Evolutionary conservation across 2,329 filamentous ascomycete genomes (phyloP).

Genomic region (Botryosphaeria dothidea): DNA sequence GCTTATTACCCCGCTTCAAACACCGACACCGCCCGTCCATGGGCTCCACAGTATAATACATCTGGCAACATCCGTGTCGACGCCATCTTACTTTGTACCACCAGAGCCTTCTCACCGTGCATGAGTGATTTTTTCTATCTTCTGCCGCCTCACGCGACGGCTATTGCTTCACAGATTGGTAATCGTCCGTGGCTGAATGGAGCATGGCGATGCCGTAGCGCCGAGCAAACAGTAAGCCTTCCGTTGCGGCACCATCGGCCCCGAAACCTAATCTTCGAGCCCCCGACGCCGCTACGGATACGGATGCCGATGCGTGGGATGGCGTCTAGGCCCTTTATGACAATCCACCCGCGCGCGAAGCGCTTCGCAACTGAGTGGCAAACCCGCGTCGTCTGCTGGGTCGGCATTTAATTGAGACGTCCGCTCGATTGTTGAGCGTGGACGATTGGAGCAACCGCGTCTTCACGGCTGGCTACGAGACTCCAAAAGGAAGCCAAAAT

Average conservation of each 20-base stretch:
- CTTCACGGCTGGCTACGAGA: no score
- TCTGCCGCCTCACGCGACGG: slow-evolving; percentile 4
- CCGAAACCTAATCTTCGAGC: slow-evolving; percentile 5
- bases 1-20: background rate
- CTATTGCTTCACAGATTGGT: background rate
- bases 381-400: background rate
- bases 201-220: background rate
- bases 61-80: background rate
- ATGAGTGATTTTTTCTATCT: background rate
- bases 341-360: background rate
- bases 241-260: background rate
- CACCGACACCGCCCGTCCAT: background rate
- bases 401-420: background rate
- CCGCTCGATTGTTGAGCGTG: background rate
- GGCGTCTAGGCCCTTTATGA: background rate
- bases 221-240: background rate
- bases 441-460: no score
- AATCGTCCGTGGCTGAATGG: slow-evolving; percentile 2
- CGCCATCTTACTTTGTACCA: background rate
- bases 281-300: background rate
- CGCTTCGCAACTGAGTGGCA: background rate
- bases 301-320: background rate
- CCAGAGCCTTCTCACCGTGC: background rate
- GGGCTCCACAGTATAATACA: slow-evolving; percentile 4
- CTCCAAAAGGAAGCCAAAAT: no score